Evolutionary conservation across 371 early-diverging fungal species (phyloP), one percentile per base, ranked within the genome.

Genomic region (Mortierella sp.): DNA sequence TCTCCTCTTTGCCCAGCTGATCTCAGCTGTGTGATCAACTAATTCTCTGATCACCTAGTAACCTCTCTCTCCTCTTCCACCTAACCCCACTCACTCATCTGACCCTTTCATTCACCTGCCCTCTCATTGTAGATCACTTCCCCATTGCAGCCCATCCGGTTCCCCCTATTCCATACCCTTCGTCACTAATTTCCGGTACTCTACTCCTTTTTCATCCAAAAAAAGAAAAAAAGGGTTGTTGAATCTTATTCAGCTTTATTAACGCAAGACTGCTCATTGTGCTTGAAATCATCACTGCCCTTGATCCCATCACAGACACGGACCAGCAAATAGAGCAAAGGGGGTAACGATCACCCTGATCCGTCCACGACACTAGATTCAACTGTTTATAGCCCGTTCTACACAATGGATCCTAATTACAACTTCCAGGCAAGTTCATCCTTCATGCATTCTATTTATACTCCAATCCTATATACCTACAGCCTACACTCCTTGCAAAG

Each of bases 381-480:
- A 50, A 8, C 36, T 36, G 36, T 36, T 36, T 36, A 36, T 36
- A 36, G 36, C 36, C 2, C 6, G 36, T 11, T 9, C 9, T 19
- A 50, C 21, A 67, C 48, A 19, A 76, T 76, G 76, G 76, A 76
- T 67, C 76, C 76, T 41, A 76, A 76, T 57, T 76, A 70, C 53
- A 76, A 76, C 45, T 76, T 66, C 58, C 76, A 76, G 76, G 76
- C 67, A 76, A 67, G 70, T 70, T 28, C 36, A 61, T 21, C 33
- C 41, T 45, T 45, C 41, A 63, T 50, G 50, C 61, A n/a, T 45
- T 21, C 32, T 24, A 21, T 16, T 22, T 45, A 60, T 41, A 28
- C 0, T 32, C 38, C 60, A 58, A 58, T 1, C 43, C 36, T 58
- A 11, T 59, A 41, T 50, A n/a, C 21, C 53, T 8, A 28, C 53